These are phyloP conservation scores for Lactuca sativa DNA, from an alignment of 129 eudicot species.

Conservation along the genomic window DNA sequence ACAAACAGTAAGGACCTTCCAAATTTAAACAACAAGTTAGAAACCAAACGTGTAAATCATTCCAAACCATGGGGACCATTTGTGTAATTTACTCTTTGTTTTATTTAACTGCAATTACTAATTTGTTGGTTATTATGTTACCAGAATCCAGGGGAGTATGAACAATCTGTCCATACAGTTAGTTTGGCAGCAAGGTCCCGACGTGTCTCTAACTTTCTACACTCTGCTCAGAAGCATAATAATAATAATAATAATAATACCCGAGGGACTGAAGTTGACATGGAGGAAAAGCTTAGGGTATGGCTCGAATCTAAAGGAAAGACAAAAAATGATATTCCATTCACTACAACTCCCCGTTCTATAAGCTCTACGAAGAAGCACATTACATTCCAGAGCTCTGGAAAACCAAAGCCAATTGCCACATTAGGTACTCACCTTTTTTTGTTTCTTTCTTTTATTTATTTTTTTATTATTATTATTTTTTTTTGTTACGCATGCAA, in stretches of 20 bases:
- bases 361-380: constrained; percentile 42
- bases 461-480: too few relatives aligned
- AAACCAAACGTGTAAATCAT: too few relatives aligned
- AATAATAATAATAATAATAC: constrained; percentile 22
- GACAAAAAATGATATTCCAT: constrained; percentile 49
- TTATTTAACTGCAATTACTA: not conserved
- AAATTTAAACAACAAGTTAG: too few relatives aligned
- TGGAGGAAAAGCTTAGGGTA: constrained; percentile 80
- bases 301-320: constrained; percentile 98
- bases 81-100: too few relatives aligned
- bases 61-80: too few relatives aligned
- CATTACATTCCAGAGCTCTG: constrained; percentile 19
- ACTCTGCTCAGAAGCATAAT: constrained; percentile 49
- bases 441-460: not conserved
- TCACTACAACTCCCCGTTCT: constrained; percentile 51
- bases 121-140: constrained; percentile 11
- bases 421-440: constrained; percentile 36
- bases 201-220: constrained; percentile 52
- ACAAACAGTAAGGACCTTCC: too few relatives aligned
- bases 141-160: constrained; percentile 95
- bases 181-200: constrained; percentile 94
- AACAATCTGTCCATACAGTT: constrained; percentile 87
- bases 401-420: constrained; percentile 38
- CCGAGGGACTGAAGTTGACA: constrained; percentile 56
- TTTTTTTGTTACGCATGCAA: not conserved